Evolutionary conservation across 805 yeast species (phyloP), one percentile per base, ranked within the genome.

Genomic region (Zygosaccharomyces pseudorouxii): DNA sequence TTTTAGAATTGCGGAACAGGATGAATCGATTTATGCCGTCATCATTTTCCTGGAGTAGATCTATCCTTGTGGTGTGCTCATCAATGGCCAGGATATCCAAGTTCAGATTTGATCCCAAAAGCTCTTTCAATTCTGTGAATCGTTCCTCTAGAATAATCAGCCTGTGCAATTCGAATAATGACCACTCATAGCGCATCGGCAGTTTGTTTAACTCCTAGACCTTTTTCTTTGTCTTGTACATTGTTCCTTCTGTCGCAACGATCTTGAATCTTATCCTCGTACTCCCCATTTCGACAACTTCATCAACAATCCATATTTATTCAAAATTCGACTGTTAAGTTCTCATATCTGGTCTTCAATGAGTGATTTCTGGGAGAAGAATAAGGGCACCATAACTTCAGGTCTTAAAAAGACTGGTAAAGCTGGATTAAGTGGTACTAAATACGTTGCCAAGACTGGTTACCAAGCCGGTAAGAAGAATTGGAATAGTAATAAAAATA

Each of bases 281-380:
- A 25, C 28, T 25, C 28, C 28, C 11, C 28, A 25, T 25, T 25
- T 25, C 20, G 19, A 33, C 20, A 33, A 14, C 18, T 5, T 33
- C 3, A 25, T 16, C 12, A 18, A 33, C 14, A 33, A 7, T 16
- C 20, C 14, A 33, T 5, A 8, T 3, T 10, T 16, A 33, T 33
- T 16, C 3, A 16, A 14, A 18, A 33, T 4, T 2, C 19, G 3
- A 18, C 11, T 16, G 20, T 4, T 16, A 4, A 14, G 7, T 20
- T 5, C 20, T 33, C 3, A 33, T 3, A n/a, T 33, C 11, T 33
- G 20, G 12, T 6, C 8, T 6, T 16, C 62, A 40, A 64, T 64
- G 69, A 54, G 63, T 53, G 57, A 51, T 25, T 71, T 71, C 53
- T 72, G 76, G 76, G 74, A 69, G 12, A 68, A 69, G 38, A 71